Conservation (phyloP, 306 rosid species). For the Echinosophora koreensis region DNA sequence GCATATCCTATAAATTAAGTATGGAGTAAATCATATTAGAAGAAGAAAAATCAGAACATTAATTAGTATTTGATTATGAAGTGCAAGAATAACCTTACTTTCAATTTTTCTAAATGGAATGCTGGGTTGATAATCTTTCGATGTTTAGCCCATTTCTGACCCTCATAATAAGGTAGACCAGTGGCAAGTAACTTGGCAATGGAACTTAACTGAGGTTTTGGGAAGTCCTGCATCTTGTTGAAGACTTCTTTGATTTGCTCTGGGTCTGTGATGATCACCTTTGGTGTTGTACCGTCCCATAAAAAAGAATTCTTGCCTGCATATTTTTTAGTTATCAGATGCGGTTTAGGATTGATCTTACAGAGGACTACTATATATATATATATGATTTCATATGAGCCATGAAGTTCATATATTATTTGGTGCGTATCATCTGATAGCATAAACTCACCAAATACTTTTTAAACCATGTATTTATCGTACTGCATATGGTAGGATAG, state of each 20-base stretch:
- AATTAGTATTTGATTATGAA: too few relatives aligned
- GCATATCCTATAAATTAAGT: neutral
- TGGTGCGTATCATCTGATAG: neutral
- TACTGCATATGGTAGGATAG: too few relatives aligned
- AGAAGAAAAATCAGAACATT: neutral
- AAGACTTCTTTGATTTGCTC: constrained; percentile 48
- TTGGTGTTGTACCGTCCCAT: constrained; percentile 48
- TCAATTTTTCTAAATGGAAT: constrained; percentile 52
- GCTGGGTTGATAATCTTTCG: constrained; percentile 54
- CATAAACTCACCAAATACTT: neutral
- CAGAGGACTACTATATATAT: too few relatives aligned
- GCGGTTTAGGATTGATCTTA: too few relatives aligned
- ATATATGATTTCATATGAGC: too few relatives aligned
- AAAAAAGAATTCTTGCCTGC: constrained; percentile 51
- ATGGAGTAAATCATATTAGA: too few relatives aligned
- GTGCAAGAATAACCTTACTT: constrained; percentile 42
- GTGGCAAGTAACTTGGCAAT: neutral
- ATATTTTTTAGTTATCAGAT: neutral
- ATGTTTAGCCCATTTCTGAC: constrained; percentile 56
- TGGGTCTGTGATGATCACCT: constrained; percentile 49
- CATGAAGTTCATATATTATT: neutral
- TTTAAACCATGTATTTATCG: too few relatives aligned
- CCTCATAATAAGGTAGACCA: constrained; percentile 33
- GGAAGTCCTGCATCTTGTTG: constrained; percentile 37
- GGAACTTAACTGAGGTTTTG: neutral